Conservation (phyloP, 208 protist genomes). For the Strigomonas culicis region DNA sequence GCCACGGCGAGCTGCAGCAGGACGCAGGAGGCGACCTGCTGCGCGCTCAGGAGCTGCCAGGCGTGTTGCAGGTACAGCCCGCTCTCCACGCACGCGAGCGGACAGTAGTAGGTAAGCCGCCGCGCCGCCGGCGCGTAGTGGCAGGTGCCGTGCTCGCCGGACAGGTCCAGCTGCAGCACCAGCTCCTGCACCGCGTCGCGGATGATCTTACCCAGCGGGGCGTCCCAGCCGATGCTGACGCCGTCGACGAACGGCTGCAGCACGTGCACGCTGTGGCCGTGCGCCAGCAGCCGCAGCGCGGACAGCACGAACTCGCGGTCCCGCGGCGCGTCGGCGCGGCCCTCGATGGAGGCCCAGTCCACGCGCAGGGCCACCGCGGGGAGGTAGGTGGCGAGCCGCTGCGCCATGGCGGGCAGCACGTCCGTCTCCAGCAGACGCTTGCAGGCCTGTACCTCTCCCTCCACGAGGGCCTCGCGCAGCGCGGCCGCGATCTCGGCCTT, state of each 20-base stretch:
- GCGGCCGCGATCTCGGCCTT: constrained; percentile 40
- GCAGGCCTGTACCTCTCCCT: constrained; percentile 38
- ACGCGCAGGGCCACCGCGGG: constrained; percentile 44
- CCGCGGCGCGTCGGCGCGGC: constrained; percentile 8
- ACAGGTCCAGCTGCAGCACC: constrained; percentile 37
- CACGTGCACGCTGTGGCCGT: constrained; percentile 52
- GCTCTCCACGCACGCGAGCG: constrained; percentile 58
- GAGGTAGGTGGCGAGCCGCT: constrained; percentile 45
- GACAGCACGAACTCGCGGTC: constrained; percentile 55
- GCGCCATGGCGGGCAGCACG: constrained; percentile 32
- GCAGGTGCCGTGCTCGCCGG: constrained; percentile 41
- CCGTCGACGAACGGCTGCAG: constrained; percentile 73
- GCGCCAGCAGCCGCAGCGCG: constrained; percentile 56
- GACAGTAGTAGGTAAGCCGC: constrained; percentile 64
- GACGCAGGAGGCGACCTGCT: constrained; percentile 66
- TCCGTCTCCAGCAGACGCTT: constrained; percentile 31
- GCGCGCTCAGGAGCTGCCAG: constrained; percentile 62
- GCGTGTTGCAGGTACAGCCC: constrained; percentile 27
- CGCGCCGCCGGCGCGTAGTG: constrained; percentile 31
- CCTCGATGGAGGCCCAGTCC: constrained; percentile 32
- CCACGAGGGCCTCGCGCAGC: constrained; percentile 33
- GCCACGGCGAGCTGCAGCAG: constrained; percentile 55
- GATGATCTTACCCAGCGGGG: constrained; percentile 49
- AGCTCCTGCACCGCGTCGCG: constrained; percentile 55
- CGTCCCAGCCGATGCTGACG: constrained; percentile 75